A percentile compares a stretch with the other conserved stretches of the same genome.
phyloP scores from a whole-genome alignment of 2,329 filamentous ascomycete genomes.

The Trichoderma sp. region DNA sequence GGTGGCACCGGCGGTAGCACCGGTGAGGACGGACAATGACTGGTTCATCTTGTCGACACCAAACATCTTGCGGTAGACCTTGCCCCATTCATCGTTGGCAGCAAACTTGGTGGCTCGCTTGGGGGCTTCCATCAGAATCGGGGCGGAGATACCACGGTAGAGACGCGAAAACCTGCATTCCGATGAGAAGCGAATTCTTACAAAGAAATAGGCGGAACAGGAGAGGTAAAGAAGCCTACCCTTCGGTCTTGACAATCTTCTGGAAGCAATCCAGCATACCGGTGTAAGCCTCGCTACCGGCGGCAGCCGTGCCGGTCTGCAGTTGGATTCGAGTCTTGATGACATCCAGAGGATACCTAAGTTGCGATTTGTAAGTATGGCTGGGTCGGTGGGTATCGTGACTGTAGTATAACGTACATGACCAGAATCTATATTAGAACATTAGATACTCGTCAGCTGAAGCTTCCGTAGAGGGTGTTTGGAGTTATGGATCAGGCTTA shows the following conservation, averaged over 20 bases:
- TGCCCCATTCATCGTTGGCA: constrained; percentile 97
- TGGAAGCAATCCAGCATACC: constrained; percentile 98
- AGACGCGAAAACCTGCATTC: constrained; percentile 74
- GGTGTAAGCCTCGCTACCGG: constrained; percentile 83
- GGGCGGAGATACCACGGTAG: constrained; percentile 93
- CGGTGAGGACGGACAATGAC: constrained; percentile 86
- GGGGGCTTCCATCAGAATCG: constrained; percentile 93
- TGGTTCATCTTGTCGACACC: constrained; percentile 87
- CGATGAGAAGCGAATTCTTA: constrained; percentile 28
- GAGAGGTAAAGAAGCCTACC: constrained; percentile 56
- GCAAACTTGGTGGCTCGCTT: constrained; percentile 99
- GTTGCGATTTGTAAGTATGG: constrained; percentile 28
- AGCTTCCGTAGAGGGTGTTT: background rate
- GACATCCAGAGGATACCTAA: constrained; percentile 96
- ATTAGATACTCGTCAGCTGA: background rate
- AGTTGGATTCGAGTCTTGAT: constrained; percentile 97
- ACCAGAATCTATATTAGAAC: constrained; percentile 76
- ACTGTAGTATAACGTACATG: constrained; percentile 60
- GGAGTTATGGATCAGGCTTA: constrained; percentile 41
- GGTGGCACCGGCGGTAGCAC: constrained; percentile 90
- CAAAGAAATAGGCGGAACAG: constrained; percentile 6
- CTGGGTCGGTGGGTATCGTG: background rate
- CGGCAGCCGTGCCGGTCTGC: constrained; percentile 69
- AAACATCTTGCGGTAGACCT: constrained; percentile 87
- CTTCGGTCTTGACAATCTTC: constrained; percentile 96